Evolutionary conservation across 495 filamentous ascomycete genomes (phyloP).

Genomic region (Filosporella fistucella): DNA sequence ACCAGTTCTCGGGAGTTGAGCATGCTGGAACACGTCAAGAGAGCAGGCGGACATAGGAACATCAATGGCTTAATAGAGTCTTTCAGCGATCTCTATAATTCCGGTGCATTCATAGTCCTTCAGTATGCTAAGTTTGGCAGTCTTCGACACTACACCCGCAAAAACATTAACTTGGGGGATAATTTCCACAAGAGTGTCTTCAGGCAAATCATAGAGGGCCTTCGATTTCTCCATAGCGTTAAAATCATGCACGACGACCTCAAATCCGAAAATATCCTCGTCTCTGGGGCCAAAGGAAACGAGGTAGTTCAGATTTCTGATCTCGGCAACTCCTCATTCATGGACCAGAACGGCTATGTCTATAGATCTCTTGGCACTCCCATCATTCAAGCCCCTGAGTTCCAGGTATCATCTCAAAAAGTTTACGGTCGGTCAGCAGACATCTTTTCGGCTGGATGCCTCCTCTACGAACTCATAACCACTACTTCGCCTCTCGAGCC

Average conservation of each 20-base stretch:
- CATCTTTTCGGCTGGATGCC: too few species aligned
- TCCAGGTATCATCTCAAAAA: too few species aligned
- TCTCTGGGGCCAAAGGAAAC: neutral
- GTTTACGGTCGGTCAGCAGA: too few species aligned
- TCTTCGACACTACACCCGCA: neutral
- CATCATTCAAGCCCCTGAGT: too few species aligned
- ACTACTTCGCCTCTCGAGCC: too few species aligned
- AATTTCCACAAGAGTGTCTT: neutral
- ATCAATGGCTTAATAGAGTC: too few species aligned
- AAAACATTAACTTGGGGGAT: neutral
- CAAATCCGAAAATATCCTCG: neutral
- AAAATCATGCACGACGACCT: neutral
- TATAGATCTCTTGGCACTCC: too few species aligned
- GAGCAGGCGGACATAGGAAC: too few species aligned
- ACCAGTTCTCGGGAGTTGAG: too few species aligned
- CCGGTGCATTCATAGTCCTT: neutral
- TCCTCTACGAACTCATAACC: too few species aligned
- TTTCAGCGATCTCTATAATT: too few species aligned
- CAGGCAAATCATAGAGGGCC: neutral
- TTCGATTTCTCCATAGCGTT: neutral
- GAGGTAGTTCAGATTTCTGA: neutral
- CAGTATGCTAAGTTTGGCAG: neutral
- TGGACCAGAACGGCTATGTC: neutral
- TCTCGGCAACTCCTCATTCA: neutral
- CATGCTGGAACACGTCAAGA: neutral